A percentile compares a stretch with the other conserved stretches of the same genome.
Evolutionary conservation across 441 rosid species (phyloP).

Genomic region (Populus hybrid): DNA sequence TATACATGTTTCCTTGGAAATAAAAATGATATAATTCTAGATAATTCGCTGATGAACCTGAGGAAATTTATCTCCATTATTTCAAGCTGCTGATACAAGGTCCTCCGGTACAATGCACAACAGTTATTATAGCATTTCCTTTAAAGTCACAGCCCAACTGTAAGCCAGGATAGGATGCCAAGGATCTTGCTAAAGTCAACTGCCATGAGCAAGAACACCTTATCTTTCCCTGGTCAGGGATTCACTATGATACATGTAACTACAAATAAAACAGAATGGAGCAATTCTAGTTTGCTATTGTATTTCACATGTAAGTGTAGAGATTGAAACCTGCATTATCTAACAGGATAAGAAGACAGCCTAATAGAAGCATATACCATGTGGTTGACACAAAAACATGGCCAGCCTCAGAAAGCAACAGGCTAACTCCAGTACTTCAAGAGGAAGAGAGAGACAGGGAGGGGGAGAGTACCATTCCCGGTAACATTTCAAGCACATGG

Average conservation of each 20-base stretch:
- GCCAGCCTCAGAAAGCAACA: not conserved
- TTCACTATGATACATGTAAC: not conserved
- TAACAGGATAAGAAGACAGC: not conserved
- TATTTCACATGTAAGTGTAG: not conserved
- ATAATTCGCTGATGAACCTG: not conserved
- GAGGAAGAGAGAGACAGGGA: not conserved
- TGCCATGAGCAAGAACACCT: not conserved
- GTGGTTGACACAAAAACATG: not conserved
- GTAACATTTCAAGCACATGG: slow-evolving; percentile 65
- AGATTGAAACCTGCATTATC: not conserved
- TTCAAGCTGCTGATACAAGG: not conserved
- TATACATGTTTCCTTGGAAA: not conserved
- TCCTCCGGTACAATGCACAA: not conserved
- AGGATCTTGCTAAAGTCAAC: not conserved
- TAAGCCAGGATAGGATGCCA: not conserved
- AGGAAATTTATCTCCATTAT: too few relatives aligned
- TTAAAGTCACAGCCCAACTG: not conserved
- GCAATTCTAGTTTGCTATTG: not conserved
- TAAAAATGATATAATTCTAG: too few relatives aligned
- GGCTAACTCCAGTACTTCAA: not conserved
- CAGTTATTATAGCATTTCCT: not conserved
- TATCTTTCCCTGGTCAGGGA: not conserved
- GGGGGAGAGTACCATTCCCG: slow-evolving; percentile 47
- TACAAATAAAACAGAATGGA: not conserved
- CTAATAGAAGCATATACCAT: not conserved